These are phyloP conservation scores for Globisporangium radiosum DNA, from an alignment of 352 stramenopile genomes.

Conservation along the genomic window DNA sequence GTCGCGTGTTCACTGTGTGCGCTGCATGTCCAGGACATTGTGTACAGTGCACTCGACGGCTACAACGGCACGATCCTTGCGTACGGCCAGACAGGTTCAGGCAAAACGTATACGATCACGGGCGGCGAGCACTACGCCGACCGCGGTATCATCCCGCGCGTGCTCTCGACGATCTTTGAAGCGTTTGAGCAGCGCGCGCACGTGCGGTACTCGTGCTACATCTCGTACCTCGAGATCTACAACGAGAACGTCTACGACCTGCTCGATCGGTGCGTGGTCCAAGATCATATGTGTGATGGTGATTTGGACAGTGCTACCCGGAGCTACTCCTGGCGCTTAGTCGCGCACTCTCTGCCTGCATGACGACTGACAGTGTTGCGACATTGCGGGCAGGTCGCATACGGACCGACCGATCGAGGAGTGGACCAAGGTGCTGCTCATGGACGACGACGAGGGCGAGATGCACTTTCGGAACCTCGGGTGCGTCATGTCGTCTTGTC, in stretches of 20 bases:
- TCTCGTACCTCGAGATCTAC: slow-evolving; percentile 97
- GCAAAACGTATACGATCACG: slow-evolving; percentile 79
- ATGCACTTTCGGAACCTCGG: slow-evolving; percentile 79
- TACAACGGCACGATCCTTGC: slow-evolving; percentile 74
- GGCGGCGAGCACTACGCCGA: slow-evolving; percentile 91
- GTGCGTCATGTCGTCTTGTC: slow-evolving; percentile 10
- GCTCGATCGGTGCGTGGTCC: slow-evolving; percentile 43
- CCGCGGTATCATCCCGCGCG: slow-evolving; percentile 92
- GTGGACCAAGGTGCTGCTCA: slow-evolving; percentile 73
- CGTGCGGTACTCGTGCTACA: slow-evolving; percentile 79
- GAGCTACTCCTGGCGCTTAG: no score
- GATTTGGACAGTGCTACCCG: no score
- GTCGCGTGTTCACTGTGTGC: neutral
- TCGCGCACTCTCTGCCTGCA: neutral
- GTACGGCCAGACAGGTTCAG: slow-evolving; percentile 64
- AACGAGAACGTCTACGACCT: slow-evolving; percentile 95
- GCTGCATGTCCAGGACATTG: slow-evolving; percentile 42
- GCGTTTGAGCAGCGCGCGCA: slow-evolving; percentile 52
- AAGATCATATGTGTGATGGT: no score
- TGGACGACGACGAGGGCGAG: slow-evolving; percentile 74
- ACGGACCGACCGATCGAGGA: slow-evolving; percentile 69
- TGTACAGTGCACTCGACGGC: slow-evolving; percentile 55
- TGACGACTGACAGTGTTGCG: neutral
- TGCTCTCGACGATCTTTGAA: slow-evolving; percentile 91
- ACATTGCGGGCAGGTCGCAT: slow-evolving; percentile 30